phyloP scores from a whole-genome alignment of 352 stramenopile species.

The Saprolegnia diclina region DNA sequence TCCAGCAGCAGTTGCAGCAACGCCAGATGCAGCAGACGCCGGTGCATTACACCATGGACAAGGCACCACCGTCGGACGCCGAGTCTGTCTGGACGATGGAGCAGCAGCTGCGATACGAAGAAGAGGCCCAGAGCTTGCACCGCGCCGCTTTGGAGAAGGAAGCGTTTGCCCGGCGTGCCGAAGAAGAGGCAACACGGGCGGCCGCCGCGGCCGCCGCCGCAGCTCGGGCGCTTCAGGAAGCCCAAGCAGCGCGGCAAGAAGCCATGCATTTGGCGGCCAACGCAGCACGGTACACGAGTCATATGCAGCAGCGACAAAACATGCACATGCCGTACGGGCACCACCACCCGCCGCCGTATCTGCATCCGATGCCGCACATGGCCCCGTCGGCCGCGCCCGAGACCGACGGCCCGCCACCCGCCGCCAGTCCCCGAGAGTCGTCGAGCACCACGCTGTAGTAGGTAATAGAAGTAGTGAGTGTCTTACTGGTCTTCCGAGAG shows the following conservation, averaged over 20 bases:
- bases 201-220: conserved; percentile 61
- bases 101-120: conserved; percentile 63
- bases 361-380: not conserved
- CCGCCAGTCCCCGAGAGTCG: not conserved
- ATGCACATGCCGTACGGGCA: conserved; percentile 20
- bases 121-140: conserved; percentile 66
- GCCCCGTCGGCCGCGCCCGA: not conserved
- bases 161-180: conserved; percentile 51
- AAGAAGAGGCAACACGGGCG: conserved; percentile 74
- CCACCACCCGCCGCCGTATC: conserved; percentile 20
- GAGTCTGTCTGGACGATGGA: conserved; percentile 70
- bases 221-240: conserved; percentile 65
- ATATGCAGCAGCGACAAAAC: conserved; percentile 64
- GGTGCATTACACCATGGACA: not conserved
- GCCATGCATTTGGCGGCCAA: conserved; percentile 78
- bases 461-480: conserved; percentile 3
- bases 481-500: conserved; percentile 49
- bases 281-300: conserved; percentile 60
- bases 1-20: conserved; percentile 11
- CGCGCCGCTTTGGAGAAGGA: conserved; percentile 58
- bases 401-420: not conserved
- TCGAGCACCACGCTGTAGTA: not conserved
- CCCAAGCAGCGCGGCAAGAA: conserved; percentile 68
- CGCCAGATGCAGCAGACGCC: not conserved
- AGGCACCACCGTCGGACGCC: not conserved